These are phyloP conservation scores for Tubosaeta sp. DNA, from an alignment of 768 basidiomycete species.

Conservation along the genomic window DNA sequence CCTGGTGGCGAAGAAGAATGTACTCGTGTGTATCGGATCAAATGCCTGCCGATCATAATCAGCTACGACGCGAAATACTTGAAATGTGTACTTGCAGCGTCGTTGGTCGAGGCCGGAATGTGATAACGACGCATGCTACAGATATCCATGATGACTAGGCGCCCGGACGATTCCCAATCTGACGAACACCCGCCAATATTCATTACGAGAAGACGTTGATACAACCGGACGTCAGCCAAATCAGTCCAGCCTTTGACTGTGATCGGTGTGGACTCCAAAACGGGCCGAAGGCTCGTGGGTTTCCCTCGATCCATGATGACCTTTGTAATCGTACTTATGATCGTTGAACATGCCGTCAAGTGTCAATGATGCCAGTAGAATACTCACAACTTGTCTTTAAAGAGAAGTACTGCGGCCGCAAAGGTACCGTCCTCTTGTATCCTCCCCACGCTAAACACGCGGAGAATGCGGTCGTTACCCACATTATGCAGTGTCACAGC, in stretches of 20 bases:
- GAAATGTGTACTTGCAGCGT: background rate
- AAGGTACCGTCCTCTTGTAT: background rate
- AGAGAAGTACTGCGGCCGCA: conserved; percentile 7
- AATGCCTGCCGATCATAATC: background rate
- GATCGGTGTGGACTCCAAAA: background rate
- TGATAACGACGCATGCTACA: conserved; percentile 5
- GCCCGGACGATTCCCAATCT: conserved; percentile 1
- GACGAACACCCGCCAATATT: conserved; percentile 2
- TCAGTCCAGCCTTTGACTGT: background rate
- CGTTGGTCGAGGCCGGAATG: background rate
- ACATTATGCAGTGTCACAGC: background rate
- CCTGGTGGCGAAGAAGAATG: conserved; percentile 5
- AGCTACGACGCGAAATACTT: background rate
- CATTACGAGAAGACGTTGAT: conserved; percentile 7
- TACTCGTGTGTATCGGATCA: background rate
- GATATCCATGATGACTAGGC: conserved; percentile 2
- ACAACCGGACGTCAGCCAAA: conserved; percentile 1
- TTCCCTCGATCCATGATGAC: background rate
- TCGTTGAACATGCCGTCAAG: background rate
- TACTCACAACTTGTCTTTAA: conserved; percentile 1
- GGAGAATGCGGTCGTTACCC: background rate
- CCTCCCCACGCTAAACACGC: background rate
- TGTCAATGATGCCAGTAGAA: background rate
- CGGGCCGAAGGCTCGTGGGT: background rate
- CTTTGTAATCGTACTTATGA: conserved; percentile 2